Evolutionary conservation across 148 eudicot species (phyloP).

Genomic region (Heliosperma pusillum): DNA sequence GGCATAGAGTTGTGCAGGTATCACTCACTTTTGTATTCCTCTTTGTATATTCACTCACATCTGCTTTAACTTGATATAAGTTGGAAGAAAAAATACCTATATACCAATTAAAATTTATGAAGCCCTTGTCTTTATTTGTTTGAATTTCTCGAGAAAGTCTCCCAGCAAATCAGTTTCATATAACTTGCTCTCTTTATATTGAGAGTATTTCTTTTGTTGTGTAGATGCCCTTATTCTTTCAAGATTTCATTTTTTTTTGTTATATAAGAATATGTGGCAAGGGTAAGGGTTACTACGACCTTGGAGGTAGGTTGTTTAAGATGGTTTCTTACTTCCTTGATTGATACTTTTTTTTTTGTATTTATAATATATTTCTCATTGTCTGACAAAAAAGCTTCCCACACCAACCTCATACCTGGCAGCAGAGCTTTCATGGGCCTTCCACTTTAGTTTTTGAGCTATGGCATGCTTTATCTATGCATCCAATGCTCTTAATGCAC

Average conservation of each 20-base stretch:
- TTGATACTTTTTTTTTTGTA: no score
- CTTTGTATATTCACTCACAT: neutral
- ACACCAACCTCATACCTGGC: neutral
- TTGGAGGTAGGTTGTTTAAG: neutral
- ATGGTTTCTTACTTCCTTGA: neutral
- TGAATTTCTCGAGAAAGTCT: neutral
- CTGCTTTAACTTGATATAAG: neutral
- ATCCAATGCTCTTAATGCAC: neutral
- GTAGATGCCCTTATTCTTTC: neutral
- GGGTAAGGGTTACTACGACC: neutral
- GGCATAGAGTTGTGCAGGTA: constrained; percentile 83
- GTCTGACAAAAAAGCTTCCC: no score
- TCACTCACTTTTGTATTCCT: neutral
- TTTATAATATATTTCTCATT: no score
- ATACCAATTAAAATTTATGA: no score
- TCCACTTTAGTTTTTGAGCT: neutral
- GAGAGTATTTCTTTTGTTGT: neutral
- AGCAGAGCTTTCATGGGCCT: neutral
- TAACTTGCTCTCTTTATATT: neutral
- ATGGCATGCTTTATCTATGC: neutral
- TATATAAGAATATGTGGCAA: neutral
- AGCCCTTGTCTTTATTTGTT: constrained; percentile 2
- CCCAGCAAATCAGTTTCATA: neutral
- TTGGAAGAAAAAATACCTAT: neutral
- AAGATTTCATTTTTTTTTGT: neutral